Conservation (phyloP, 768 basidiomycete species). For the Suillus sp. region DNA sequence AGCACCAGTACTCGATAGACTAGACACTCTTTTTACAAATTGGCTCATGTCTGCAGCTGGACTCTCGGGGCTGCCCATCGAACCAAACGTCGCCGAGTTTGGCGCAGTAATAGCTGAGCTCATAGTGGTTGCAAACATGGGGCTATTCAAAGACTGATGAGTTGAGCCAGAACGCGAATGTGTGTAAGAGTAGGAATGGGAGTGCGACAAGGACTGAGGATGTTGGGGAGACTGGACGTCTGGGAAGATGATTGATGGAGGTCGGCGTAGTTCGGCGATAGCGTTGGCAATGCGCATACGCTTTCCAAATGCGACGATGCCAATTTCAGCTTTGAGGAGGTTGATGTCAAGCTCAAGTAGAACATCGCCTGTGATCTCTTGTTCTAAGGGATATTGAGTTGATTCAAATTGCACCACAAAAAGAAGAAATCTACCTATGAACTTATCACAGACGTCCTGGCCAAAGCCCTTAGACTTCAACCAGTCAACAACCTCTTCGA, state of each 20-base stretch:
- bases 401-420: background rate
- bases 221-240: slow-evolving; percentile 43
- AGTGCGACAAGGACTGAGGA: slow-evolving; percentile 31
- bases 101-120: slow-evolving; percentile 28
- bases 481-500: slow-evolving; percentile 93
- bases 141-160: slow-evolving; percentile 48
- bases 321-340: slow-evolving; percentile 90
- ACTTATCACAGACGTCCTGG: slow-evolving; percentile 78
- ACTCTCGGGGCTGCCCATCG: slow-evolving; percentile 36
- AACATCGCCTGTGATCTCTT: slow-evolving; percentile 98
- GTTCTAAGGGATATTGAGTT: slow-evolving; percentile 55
- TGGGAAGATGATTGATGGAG: slow-evolving; percentile 61
- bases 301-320: slow-evolving; percentile 92
- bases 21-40: slow-evolving; percentile 26
- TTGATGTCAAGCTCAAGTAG: slow-evolving; percentile 91
- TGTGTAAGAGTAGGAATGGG: slow-evolving; percentile 32
- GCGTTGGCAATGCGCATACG: slow-evolving; percentile 92
- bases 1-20: slow-evolving; percentile 29
- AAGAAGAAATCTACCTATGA: slow-evolving; percentile 63
- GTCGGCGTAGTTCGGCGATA: slow-evolving; percentile 82
- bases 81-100: slow-evolving; percentile 26
- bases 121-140: slow-evolving; percentile 34
- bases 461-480: slow-evolving; percentile 83
- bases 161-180: slow-evolving; percentile 42
- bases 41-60: slow-evolving; percentile 25